Conservation (phyloP, 2,329 filamentous ascomycete species). For the Aureobasidium sp. region DNA sequence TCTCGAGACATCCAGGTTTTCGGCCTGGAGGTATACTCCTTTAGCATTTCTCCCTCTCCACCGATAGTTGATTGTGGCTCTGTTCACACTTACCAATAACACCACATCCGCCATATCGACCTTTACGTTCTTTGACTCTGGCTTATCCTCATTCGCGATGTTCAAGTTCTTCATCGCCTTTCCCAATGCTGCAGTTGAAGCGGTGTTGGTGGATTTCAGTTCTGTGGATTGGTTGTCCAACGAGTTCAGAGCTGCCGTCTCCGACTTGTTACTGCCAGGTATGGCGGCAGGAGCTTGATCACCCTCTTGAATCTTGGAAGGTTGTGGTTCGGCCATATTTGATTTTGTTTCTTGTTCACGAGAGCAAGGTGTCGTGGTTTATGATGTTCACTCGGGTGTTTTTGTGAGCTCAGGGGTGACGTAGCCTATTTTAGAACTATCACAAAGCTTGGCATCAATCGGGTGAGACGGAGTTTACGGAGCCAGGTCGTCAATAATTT, state of each 20-base stretch:
- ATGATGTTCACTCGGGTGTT: constrained; percentile 1
- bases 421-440: neutral
- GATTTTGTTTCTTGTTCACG: neutral
- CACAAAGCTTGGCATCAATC: neutral
- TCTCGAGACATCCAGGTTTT: constrained; percentile 65
- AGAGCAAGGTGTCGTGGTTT: neutral
- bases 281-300: constrained; percentile 48
- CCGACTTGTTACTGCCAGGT: constrained; percentile 60
- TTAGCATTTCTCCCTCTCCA: neutral
- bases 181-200: constrained; percentile 61
- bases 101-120: constrained; percentile 64
- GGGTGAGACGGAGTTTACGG: neutral
- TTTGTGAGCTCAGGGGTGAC: neutral
- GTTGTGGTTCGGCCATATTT: constrained; percentile 55
- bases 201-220: constrained; percentile 43
- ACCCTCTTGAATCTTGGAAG: constrained; percentile 50
- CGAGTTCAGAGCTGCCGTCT: constrained; percentile 62
- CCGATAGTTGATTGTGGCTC: no score
- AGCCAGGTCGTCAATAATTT: neutral
- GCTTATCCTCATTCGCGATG: constrained; percentile 15
- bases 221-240: constrained; percentile 47
- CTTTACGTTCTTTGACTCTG: constrained; percentile 47
- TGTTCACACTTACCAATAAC: constrained; percentile 49
- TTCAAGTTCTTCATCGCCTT: constrained; percentile 61
- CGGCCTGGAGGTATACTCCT: constrained; percentile 40